Evolutionary conservation across 1,284 basidiomycete genomes (phyloP), one percentile per base, ranked within the genome.

Genomic region (Acaromyces ingoldii): DNA sequence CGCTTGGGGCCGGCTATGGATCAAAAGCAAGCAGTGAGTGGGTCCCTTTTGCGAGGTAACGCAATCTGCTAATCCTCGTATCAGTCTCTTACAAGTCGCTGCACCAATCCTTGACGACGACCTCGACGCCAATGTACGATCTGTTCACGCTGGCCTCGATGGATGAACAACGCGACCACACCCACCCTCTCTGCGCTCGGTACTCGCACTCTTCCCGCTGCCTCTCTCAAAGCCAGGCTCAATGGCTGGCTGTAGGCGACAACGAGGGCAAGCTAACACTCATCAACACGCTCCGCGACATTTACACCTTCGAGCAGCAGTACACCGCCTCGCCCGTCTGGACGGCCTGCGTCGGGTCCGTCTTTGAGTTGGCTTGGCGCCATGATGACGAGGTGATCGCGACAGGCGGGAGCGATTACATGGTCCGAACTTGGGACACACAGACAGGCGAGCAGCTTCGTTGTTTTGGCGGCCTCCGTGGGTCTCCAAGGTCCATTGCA

Each of bases 191-290:
- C 24, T 59, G 58, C 29, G 62, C 62, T 7, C 53, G 63, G 1
- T 70, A 70, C 53, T 60, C 59, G 44, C 63, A 72, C 26, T 62
- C 48, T 4, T 28, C 48, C 58, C 62, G 21, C 51, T 59, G 39
- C 50, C 60, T 6, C 58, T 57, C 48, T 22, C 50, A 57, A 38
- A 62, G 57, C 2, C 48, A 55, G 1, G 55, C 67, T 15, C 68
- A 67, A 47, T 72, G 67, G 59, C 63, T 74, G 1, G 72, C 72
- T 1, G 65, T 70, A 0, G 72, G 72, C 26, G 66, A 69, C 49
- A 70, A 73, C 53, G 67, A 72, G 39, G 71, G 72, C 5, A 58
- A 65, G 13, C 55, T 74, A 39, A 58, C 61, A 4, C 59, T 74
- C 3, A 44, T 73, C 49, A 59, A 74, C 45, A 74, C 70, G 10